Evolutionary conservation across 768 basidiomycete genomes (phyloP), one percentile per base, ranked within the genome.

Genomic region (Tricholoma furcatifolium): DNA sequence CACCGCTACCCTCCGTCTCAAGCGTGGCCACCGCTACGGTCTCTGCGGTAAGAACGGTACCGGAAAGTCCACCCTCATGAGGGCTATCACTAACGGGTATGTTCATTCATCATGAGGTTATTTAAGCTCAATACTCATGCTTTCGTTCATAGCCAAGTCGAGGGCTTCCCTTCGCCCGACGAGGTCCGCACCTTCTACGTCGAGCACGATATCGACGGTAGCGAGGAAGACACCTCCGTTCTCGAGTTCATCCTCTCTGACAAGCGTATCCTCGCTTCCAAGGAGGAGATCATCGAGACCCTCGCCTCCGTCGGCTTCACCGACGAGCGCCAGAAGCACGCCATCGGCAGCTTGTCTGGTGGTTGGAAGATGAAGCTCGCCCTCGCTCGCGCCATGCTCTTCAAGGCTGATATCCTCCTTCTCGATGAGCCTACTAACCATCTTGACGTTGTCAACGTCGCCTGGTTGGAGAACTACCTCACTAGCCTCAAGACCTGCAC

Each of bases 361-460:
- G 95, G 95, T 79, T 97, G 95, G 95, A 98, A 98, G 83, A 98
- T 98, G 95, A 98, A 97, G 83, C 87, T 98, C 58, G 95, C 95
- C 36, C 84, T 98, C 56, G 95, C 95, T 53, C 85, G 95, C 57
- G 95, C 95, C 45, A 96, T 98, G 85, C 81, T 98, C 41, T 98
- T 98, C 89, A 91, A 89, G 78, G 95, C 95, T 57, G 95, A 98
- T 65, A 98, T 98, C 66, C 85, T 98, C 46, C 76, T 97, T 23
- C 90, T 96, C 60, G 94, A 97, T 72, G 94, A 97, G 77, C 94
- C 94, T 41, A 97, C 94, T 77, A 93, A 93, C 80, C 90, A 93
- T 70, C 83, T 98, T 76, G 95, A 98, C 63, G 95, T 98, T 60
- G 85, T 97, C 74, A 98, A 98, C 80, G 82, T 98, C 58, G 93